Conservation (phyloP, 1,139 yeast genomes). For the Suhomyces taliae region DNA sequence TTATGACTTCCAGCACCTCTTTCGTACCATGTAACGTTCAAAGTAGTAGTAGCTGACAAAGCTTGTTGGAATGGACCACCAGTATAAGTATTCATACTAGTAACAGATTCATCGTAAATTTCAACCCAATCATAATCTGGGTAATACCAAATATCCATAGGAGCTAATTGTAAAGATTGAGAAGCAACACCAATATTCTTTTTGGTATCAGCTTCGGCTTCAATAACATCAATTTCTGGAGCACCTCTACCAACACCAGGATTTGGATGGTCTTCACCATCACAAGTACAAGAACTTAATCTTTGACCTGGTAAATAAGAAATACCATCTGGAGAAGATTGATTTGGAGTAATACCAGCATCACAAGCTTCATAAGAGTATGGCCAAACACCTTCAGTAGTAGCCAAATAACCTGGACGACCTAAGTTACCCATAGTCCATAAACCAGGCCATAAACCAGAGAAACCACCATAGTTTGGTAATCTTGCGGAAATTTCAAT, state of each 20-base stretch:
- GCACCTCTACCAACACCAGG: conserved; percentile 83
- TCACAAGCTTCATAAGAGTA: conserved; percentile 33
- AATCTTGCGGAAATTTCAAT: conserved; percentile 26
- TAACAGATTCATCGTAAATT: conserved; percentile 57
- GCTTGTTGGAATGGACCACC: conserved; percentile 92
- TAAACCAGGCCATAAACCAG: conserved; percentile 35
- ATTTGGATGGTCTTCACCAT: conserved; percentile 71
- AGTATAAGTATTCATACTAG: conserved; percentile 71
- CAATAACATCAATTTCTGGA: conserved; percentile 84
- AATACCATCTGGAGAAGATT: conserved; percentile 32
- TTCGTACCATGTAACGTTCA: conserved; percentile 77
- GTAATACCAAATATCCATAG: conserved; percentile 81
- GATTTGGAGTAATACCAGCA: conserved; percentile 34
- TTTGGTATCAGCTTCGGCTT: conserved; percentile 62
- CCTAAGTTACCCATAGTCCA: conserved; percentile 37
- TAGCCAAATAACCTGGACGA: conserved; percentile 31
- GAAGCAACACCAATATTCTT: conserved; percentile 65
- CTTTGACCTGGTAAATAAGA: conserved; percentile 33
- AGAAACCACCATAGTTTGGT: conserved; percentile 29
- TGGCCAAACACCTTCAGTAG: conserved; percentile 38
- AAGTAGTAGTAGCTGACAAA: conserved; percentile 67
- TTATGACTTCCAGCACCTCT: conserved; percentile 29
- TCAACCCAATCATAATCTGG: conserved; percentile 76
- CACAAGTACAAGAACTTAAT: conserved; percentile 60
- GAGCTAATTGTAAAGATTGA: conserved; percentile 82